Percentiles rank a stretch among this genome's conserved stretches.
These are phyloP conservation scores for Hypomontagnella monticulosa DNA, from an alignment of 495 filamentous ascomycete species.

Conservation along the genomic window DNA sequence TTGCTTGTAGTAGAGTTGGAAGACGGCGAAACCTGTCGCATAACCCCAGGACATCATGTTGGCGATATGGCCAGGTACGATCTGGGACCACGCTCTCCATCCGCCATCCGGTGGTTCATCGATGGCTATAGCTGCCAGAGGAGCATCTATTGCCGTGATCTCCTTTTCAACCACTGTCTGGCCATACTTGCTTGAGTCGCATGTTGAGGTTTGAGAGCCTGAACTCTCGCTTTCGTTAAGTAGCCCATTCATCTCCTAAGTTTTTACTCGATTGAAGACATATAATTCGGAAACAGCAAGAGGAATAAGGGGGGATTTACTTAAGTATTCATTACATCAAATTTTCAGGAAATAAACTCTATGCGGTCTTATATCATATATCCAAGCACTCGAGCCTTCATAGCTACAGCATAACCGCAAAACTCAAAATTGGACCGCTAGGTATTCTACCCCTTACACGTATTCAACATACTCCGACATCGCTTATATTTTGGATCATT, in stretches of 20 bases:
- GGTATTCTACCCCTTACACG: too few relatives aligned
- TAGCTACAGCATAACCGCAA: neutral
- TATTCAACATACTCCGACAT: slow-evolving; percentile 15
- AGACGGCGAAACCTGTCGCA: slow-evolving; percentile 53
- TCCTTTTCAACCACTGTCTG: neutral
- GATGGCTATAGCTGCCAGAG: neutral
- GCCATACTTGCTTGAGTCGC: neutral
- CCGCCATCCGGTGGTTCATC: slow-evolving; percentile 52
- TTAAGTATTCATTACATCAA: neutral
- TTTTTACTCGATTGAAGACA: neutral
- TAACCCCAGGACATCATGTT: slow-evolving; percentile 57
- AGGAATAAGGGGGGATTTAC: neutral
- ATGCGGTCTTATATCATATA: neutral
- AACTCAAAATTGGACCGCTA: slow-evolving; percentile 16
- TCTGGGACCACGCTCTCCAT: slow-evolving; percentile 51
- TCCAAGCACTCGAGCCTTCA: neutral
- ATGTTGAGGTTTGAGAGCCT: neutral
- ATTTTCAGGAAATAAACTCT: neutral
- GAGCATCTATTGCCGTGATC: neutral
- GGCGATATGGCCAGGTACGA: slow-evolving; percentile 48
- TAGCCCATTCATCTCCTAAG: neutral
- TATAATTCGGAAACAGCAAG: neutral
- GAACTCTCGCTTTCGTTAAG: neutral
- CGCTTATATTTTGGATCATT: slow-evolving; percentile 13
- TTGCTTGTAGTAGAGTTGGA: slow-evolving; percentile 56